A percentile compares a stretch with the other conserved stretches of the same genome.
Evolutionary conservation across 1,284 basidiomycete species (phyloP).

Genomic region (Mycena sp.): DNA sequence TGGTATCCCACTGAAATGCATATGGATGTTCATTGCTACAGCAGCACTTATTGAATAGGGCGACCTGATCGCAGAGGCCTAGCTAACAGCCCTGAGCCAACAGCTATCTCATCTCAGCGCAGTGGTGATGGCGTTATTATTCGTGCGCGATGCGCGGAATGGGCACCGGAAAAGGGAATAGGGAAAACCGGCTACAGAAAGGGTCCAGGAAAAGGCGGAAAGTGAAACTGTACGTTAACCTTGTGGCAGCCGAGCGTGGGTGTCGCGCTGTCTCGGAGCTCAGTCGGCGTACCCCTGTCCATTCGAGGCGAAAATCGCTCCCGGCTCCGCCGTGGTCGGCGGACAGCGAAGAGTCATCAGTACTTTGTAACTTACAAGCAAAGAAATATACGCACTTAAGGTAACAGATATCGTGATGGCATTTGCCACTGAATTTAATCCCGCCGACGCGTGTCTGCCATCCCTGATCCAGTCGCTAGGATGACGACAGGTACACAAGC

Average conservation of each 20-base stretch:
- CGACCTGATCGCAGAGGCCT: constrained; percentile 23
- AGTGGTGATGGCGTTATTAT: background rate
- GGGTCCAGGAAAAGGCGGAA: too few relatives aligned
- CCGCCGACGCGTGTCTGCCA: too few relatives aligned
- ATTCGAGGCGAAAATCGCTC: constrained; percentile 13
- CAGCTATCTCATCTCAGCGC: constrained; percentile 6
- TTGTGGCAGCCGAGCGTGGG: constrained; percentile 13
- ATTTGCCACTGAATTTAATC: too few relatives aligned
- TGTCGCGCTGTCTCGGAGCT: constrained; percentile 11
- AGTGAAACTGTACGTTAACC: constrained; percentile 28
- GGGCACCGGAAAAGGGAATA: constrained; percentile 1
- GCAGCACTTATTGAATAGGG: too few relatives aligned
- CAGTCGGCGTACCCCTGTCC: constrained; percentile 12
- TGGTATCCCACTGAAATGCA: too few relatives aligned
- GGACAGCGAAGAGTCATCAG: constrained; percentile 13
- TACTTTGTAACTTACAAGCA: background rate
- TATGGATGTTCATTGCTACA: too few relatives aligned
- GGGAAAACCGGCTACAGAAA: too few relatives aligned
- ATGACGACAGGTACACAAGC: too few relatives aligned
- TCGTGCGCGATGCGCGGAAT: constrained; percentile 15
- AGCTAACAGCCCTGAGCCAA: too few relatives aligned
- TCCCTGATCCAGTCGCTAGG: too few relatives aligned
- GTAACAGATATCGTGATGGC: constrained; percentile 2
- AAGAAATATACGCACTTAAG: too few relatives aligned
- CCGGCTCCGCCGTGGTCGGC: constrained; percentile 30